Percentiles rank a stretch among this genome's conserved stretches.
Evolutionary conservation across 257 asterid genomes (phyloP).

Genomic region (Capsicum pubescens): DNA sequence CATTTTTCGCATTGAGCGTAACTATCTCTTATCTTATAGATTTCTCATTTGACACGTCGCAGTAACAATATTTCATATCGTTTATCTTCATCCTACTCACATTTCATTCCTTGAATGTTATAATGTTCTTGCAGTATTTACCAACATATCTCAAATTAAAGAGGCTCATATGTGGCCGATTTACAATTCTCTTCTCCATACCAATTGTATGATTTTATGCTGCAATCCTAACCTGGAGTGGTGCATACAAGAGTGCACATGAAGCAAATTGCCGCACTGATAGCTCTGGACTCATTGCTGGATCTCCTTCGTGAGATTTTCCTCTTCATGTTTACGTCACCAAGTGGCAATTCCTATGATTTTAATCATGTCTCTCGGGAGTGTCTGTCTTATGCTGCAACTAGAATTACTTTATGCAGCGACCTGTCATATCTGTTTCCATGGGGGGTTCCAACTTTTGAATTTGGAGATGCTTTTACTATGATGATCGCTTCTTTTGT

Average conservation of each 20-base stretch:
- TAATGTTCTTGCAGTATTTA: constrained; percentile 53
- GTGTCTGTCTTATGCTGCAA: too few relatives aligned
- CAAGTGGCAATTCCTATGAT: too few relatives aligned
- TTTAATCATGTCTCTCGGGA: too few relatives aligned
- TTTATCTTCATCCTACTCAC: constrained; percentile 2
- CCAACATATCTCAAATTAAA: constrained; percentile 54
- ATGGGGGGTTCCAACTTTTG: too few relatives aligned
- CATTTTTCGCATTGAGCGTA: neutral
- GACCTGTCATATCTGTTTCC: too few relatives aligned
- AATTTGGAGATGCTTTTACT: too few relatives aligned
- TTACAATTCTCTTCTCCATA: constrained; percentile 59
- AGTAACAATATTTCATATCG: neutral
- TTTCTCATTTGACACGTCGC: neutral
- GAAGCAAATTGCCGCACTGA: constrained; percentile 54
- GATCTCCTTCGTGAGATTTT: too few relatives aligned
- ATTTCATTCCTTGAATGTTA: neutral
- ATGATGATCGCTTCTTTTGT: too few relatives aligned
- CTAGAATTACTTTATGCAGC: too few relatives aligned
- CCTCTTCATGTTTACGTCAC: too few relatives aligned
- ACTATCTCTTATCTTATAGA: neutral
- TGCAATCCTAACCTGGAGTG: constrained; percentile 63
- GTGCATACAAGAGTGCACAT: constrained; percentile 55
- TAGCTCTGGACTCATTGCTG: constrained; percentile 56
- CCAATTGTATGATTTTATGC: constrained; percentile 67
- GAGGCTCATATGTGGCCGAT: constrained; percentile 61